Base-by-base conservation (phyloP, 257 asterid species). In the Vinca minor region DNA sequence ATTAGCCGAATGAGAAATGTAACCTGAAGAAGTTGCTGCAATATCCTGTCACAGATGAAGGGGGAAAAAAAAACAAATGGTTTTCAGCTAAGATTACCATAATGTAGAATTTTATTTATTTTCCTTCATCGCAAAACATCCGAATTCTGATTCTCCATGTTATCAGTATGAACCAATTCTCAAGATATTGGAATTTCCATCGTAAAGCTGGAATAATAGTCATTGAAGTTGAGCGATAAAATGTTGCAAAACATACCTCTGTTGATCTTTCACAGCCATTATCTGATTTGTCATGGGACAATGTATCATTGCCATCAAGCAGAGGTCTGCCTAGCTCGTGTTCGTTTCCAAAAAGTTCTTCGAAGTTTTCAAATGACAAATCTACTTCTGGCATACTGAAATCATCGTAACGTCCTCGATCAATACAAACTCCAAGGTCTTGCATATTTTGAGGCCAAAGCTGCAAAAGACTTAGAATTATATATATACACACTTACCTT, bases 371-470 rank as follows among this genome's bases (percentile, higher is more conserved):
- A 71, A 88, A 91, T n/a, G 89, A 86, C 71, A 74, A 59, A 73
- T 91, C 96, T 55, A 88, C 89, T 59, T 91, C 94, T 2, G 94
- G 98, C 78, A 86, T 91, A 71, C 67, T 77, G 21, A 81, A 79
- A 76, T 83, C 87, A 42, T 86, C 91, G 28, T 72, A 71, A 58
- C 79, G 58, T 66, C 63, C 76, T 58, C 68, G 77, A 34, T 85
- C 94, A 59, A 83, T 89, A 69, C 93, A 91, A 62, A 83, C 81
- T 74, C 94, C 95, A 26, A 88, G 81, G 45, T 91, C 98, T 84
- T 88, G 95, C 87, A 86, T 85, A 63, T 81, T 84, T 71, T 87
- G 93, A 70, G 79, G 82, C 98, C 98, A 88, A 52, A 82, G 79
- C 98, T 87, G 87, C 85, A 76, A 62, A 66, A 14, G 69, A 34